Conservation (phyloP, 257 asterid genomes). For the Echites panduratus region DNA sequence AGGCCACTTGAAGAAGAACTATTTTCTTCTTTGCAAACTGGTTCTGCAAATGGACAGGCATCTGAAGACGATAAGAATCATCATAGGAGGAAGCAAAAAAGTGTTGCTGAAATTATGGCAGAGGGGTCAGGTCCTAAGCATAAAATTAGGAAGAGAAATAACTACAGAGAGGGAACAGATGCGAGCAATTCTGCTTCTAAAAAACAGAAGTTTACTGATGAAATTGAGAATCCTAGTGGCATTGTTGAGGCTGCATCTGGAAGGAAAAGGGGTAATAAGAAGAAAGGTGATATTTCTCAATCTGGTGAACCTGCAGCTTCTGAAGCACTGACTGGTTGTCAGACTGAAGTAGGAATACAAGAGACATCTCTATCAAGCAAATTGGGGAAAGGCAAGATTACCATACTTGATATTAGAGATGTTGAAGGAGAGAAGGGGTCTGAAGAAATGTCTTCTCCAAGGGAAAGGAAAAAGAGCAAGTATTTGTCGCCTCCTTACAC, state of each 20-base stretch:
- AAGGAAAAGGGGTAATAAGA: slow-evolving; percentile 27
- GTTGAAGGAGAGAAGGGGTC: slow-evolving; percentile 25
- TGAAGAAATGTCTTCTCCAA: slow-evolving; percentile 33
- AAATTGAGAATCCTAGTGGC: slow-evolving; percentile 15
- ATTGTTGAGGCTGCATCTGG: slow-evolving; percentile 7
- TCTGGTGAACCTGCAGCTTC: slow-evolving; percentile 3
- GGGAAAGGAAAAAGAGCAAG: slow-evolving; percentile 87
- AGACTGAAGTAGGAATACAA: slow-evolving; percentile 9
- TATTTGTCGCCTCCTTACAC: slow-evolving; percentile 73
- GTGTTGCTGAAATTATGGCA: slow-evolving; percentile 60
- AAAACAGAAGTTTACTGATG: slow-evolving; percentile 9
- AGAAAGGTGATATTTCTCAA: slow-evolving; percentile 16
- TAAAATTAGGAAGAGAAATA: slow-evolving; percentile 19
- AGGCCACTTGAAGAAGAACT: slow-evolving; percentile 42
- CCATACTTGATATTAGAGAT: slow-evolving; percentile 18
- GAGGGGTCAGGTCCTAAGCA: slow-evolving; percentile 16
- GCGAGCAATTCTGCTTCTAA: slow-evolving; percentile 20
- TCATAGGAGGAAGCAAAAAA: slow-evolving; percentile 52
- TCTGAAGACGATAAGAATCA: slow-evolving; percentile 27
- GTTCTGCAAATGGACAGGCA: slow-evolving; percentile 25
- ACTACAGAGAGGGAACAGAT: slow-evolving; percentile 8
- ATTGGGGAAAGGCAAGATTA: slow-evolving; percentile 15
- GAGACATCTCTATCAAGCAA: slow-evolving; percentile 17
- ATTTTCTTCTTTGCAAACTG: slow-evolving; percentile 15
- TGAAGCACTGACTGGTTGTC: slow-evolving; percentile 12